Percentiles rank a stretch among this genome's conserved stretches.
Conservation (phyloP, 345 rosid genomes). For the Salix caprea region DNA sequence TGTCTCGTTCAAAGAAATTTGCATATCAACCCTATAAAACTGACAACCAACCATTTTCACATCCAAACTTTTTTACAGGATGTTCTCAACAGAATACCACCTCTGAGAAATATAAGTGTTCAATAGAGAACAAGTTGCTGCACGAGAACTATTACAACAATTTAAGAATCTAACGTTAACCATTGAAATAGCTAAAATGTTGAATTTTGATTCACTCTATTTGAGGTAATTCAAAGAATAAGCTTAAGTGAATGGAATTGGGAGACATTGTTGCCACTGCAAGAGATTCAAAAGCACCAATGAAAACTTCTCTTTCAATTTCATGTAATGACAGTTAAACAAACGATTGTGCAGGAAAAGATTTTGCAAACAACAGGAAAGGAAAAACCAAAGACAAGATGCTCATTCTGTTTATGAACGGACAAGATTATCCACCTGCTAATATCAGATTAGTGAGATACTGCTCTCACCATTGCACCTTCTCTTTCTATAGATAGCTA, state of each 20-base stretch:
- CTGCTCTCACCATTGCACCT: background rate
- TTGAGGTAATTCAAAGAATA: background rate
- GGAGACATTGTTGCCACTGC: background rate
- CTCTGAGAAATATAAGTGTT: background rate
- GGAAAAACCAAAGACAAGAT: background rate
- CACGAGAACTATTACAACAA: background rate
- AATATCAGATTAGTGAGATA: background rate
- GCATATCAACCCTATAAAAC: background rate
- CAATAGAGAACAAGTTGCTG: background rate
- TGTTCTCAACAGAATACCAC: background rate
- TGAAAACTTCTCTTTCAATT: background rate
- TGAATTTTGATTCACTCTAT: background rate
- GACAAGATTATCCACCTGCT: background rate
- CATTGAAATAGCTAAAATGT: background rate
- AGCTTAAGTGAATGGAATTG: background rate
- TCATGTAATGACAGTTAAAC: background rate
- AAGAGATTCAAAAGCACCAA: background rate
- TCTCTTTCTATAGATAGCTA: background rate
- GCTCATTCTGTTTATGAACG: background rate
- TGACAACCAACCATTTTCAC: background rate
- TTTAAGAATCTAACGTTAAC: background rate
- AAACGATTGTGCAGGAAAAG: background rate
- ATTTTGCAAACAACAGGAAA: background rate
- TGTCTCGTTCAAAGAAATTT: background rate
- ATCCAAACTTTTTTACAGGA: background rate